phyloP scores from a whole-genome alignment of 306 rosid species.

The peach (Prunus persica) region DNA sequence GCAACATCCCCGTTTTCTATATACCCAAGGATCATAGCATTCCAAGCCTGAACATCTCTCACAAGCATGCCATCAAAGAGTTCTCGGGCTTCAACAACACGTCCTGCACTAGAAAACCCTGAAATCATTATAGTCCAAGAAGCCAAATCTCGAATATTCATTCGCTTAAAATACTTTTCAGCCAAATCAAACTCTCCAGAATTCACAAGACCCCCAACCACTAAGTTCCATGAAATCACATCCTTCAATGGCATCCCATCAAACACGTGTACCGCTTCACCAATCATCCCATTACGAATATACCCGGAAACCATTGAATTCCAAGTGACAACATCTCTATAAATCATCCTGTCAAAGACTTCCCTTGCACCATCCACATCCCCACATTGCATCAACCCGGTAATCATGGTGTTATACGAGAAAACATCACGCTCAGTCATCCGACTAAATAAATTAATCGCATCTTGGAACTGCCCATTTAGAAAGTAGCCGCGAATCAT shows the following conservation, averaged over 20 bases:
- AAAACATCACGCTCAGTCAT: slow-evolving; percentile 40
- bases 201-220: slow-evolving; percentile 45
- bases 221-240: slow-evolving; percentile 59
- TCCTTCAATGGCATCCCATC: slow-evolving; percentile 41
- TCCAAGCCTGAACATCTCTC: slow-evolving; percentile 48
- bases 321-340: slow-evolving; percentile 43
- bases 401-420: slow-evolving; percentile 45
- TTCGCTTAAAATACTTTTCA: slow-evolving; percentile 30
- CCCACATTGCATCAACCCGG: slow-evolving; percentile 55
- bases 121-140: slow-evolving; percentile 60
- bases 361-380: slow-evolving; percentile 40
- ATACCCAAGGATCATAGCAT: slow-evolving; percentile 44
- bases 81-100: slow-evolving; percentile 30
- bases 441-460: slow-evolving; percentile 24
- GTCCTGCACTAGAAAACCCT: slow-evolving; percentile 30
- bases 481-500: slow-evolving; percentile 46
- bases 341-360: slow-evolving; percentile 36
- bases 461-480: slow-evolving; percentile 19
- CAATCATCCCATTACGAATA: slow-evolving; percentile 39
- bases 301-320: slow-evolving; percentile 54
- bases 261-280: slow-evolving; percentile 33
- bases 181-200: slow-evolving; percentile 38
- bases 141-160: slow-evolving; percentile 36
- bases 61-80: slow-evolving; percentile 42
- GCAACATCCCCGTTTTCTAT: slow-evolving; percentile 33